Conservation (phyloP, 768 basidiomycete genomes). For the Mycena venus region DNA sequence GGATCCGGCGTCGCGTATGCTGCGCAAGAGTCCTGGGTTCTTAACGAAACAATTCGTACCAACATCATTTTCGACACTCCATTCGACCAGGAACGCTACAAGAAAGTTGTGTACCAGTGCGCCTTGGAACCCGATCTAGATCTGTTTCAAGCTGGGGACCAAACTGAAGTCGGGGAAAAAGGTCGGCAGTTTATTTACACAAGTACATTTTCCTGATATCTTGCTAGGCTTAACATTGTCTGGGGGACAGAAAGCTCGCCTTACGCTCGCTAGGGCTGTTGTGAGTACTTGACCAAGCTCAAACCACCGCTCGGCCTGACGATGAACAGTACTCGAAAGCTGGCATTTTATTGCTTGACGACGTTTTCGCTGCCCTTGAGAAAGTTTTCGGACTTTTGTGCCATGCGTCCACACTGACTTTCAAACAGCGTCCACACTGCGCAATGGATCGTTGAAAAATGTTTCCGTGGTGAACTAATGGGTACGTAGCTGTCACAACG, state of each 20-base stretch:
- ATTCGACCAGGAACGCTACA: constrained; percentile 84
- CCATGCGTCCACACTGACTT: constrained; percentile 14
- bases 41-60: constrained; percentile 83
- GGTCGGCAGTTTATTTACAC: constrained; percentile 49
- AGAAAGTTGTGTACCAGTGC: constrained; percentile 81
- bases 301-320: constrained; percentile 50
- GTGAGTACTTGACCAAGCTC: neutral
- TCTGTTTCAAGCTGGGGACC: constrained; percentile 59
- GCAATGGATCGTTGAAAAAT: no score
- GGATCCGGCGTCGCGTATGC: constrained; percentile 81
- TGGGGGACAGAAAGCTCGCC: constrained; percentile 61
- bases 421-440: constrained; percentile 57
- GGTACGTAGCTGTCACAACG: constrained; percentile 30
- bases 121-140: constrained; percentile 68
- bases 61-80: constrained; percentile 88
- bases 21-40: constrained; percentile 89
- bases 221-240: constrained; percentile 2
- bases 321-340: constrained; percentile 58
- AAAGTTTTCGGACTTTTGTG: neutral
- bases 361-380: constrained; percentile 72
- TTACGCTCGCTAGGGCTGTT: constrained; percentile 61
- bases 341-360: constrained; percentile 77
- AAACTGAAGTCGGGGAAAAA: no score
- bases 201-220: neutral
- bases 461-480: constrained; percentile 56